Base-by-base conservation (phyloP, 2,329 filamentous ascomycete species). In the Cercospora zeae-maydis region DNA sequence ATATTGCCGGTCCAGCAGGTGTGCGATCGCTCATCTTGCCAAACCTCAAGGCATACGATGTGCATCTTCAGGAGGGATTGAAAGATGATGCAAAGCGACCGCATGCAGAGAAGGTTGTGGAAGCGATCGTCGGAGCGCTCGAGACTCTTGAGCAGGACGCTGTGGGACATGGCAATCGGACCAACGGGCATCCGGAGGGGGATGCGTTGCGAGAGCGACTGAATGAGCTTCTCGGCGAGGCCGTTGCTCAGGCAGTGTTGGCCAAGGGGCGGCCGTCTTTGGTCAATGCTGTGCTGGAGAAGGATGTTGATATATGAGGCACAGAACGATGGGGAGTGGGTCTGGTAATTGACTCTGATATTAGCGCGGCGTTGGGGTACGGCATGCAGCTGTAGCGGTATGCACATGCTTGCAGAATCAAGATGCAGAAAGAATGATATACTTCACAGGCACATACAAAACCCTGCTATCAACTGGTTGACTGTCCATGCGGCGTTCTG, bases 1-100 rank as follows among this genome's bases (percentile, higher is more conserved):
- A 88, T 1, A 88, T 96, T 24, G 92, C 92, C 27, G 92, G 88
- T 9, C 72, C 81, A 0, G 86, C 88, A 63, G 84, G 86, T 21
- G 81, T 89, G n/a, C 80, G 84, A 19, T 82, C 84, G 51, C 78
- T 90, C 4, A 81, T 91, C 45, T 70, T 91, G 19, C 88, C 88
- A 0, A 90, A 89, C 66, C 77, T 90, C 24, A 83, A 82, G 62
- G 80, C 84, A 0, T 91, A 88, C 71, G 85, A 88, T 56, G 81
- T 81, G 16, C 78, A 89, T 10, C 77, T 90, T 5, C 79, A 80
- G 47, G 84, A 86, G 62, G 83, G 80, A 1, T 71, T 84, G 52
- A 79, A 80, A 16, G 84, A 85, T 58, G 79, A 82, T n/a, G 74
- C 78, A 21, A 83, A 81, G 67, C 83, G 80, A 62, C 78, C 81